Conservation (phyloP, 805 yeast species). For the Candida cerambycidarum region DNA sequence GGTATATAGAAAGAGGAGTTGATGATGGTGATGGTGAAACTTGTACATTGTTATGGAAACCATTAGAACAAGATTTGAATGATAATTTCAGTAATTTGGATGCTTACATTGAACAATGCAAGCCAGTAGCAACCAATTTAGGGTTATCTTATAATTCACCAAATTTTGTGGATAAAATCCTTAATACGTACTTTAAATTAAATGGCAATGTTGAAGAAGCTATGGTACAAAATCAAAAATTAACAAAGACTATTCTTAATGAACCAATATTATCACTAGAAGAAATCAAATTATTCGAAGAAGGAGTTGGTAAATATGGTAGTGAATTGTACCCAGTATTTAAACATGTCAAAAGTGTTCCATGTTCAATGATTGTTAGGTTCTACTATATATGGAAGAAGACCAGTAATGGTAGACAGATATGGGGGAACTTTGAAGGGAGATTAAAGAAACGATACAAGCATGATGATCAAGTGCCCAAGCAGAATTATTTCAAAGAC, state of each 20-base stretch:
- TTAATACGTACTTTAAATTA: constrained; percentile 52
- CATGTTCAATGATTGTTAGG: constrained; percentile 77
- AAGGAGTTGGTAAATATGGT: constrained; percentile 69
- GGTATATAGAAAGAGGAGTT: constrained; percentile 82
- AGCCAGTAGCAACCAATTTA: constrained; percentile 55
- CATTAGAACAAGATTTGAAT: constrained; percentile 30
- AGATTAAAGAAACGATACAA: constrained; percentile 54
- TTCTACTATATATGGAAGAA: constrained; percentile 93
- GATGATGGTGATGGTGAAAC: constrained; percentile 56
- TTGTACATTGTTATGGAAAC: constrained; percentile 65
- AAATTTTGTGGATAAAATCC: constrained; percentile 76
- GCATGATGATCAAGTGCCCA: constrained; percentile 15
- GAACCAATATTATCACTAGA: constrained; percentile 75
- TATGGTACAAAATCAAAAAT: constrained; percentile 37
- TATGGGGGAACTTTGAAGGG: constrained; percentile 84
- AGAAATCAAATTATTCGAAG: constrained; percentile 71
- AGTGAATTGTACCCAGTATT: constrained; percentile 75
- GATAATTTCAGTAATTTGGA: constrained; percentile 43
- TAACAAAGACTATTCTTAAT: constrained; percentile 58
- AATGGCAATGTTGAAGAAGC: constrained; percentile 55
- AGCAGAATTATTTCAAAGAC: constrained; percentile 21
- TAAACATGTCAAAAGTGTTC: constrained; percentile 69
- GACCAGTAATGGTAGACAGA: constrained; percentile 65
- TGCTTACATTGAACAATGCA: constrained; percentile 54
- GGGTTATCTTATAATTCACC: constrained; percentile 64